These are phyloP conservation scores for Coemansia sp. DNA, from an alignment of 192 early-diverging fungal genomes.

Conservation along the genomic window DNA sequence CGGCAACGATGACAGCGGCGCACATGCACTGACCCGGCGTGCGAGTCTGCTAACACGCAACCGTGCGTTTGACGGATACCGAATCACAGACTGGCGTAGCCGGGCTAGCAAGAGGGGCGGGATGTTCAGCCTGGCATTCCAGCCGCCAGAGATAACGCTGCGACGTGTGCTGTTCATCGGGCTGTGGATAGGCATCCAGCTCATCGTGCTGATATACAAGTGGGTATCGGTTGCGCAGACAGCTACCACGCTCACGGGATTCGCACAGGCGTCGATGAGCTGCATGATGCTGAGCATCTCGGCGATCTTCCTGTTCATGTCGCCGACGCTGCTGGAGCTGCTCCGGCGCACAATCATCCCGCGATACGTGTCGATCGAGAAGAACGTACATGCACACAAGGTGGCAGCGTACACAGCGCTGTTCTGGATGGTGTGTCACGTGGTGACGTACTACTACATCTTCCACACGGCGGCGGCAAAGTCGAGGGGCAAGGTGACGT, in stretches of 20 bases:
- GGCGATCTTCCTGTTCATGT: slow-evolving; percentile 73
- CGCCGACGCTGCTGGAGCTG: slow-evolving; percentile 73
- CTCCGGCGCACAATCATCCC: slow-evolving; percentile 72
- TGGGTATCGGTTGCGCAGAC: slow-evolving; percentile 58
- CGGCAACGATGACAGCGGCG: neutral
- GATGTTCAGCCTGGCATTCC: slow-evolving; percentile 3
- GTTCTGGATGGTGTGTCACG: slow-evolving; percentile 70
- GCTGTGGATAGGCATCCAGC: slow-evolving; percentile 63
- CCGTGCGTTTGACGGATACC: slow-evolving; percentile 54
- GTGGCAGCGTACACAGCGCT: slow-evolving; percentile 71
- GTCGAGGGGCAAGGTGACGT: slow-evolving; percentile 39
- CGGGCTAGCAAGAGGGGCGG: slow-evolving; percentile 5
- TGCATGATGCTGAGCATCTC: slow-evolving; percentile 59
- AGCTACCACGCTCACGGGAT: slow-evolving; percentile 43
- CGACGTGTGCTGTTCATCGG: slow-evolving; percentile 55
- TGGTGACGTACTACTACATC: slow-evolving; percentile 72
- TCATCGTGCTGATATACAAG: slow-evolving; percentile 56
- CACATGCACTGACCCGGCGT: slow-evolving; percentile 19
- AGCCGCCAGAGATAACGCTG: slow-evolving; percentile 50
- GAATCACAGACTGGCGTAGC: slow-evolving; percentile 25
- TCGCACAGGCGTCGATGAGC: slow-evolving; percentile 41
- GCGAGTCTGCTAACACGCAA: slow-evolving; percentile 49
- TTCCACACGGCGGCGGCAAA: slow-evolving; percentile 48
- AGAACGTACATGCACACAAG: slow-evolving; percentile 85
- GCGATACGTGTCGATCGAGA: slow-evolving; percentile 74